These are phyloP conservation scores for Spiromastix sp. DNA, from an alignment of 2,329 filamentous ascomycete genomes.

Conservation along the genomic window DNA sequence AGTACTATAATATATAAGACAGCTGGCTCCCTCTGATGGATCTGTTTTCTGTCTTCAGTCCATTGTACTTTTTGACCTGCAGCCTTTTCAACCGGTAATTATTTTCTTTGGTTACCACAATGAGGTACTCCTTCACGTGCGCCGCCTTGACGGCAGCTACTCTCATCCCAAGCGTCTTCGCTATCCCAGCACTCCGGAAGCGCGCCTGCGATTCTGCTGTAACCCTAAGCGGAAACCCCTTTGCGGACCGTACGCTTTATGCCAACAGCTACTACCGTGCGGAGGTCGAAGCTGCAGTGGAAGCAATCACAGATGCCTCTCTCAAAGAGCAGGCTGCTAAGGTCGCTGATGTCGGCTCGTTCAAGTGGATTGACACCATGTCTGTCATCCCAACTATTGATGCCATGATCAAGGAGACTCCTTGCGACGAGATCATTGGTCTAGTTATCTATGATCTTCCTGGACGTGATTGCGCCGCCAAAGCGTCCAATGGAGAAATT, in stretches of 20 bases:
- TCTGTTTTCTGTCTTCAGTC: no score
- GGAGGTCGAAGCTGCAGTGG: slow-evolving; percentile 19
- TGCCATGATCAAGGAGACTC: slow-evolving; percentile 16
- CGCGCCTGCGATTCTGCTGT: slow-evolving; percentile 26
- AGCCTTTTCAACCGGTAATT: not conserved
- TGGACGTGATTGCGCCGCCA: slow-evolving; percentile 53
- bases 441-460: slow-evolving; percentile 55
- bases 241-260: slow-evolving; percentile 40
- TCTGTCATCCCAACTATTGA: slow-evolving; percentile 32
- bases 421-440: slow-evolving; percentile 2
- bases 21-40: no score
- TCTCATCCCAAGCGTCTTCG: not conserved
- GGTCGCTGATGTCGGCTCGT: slow-evolving; percentile 43
- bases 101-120: not conserved
- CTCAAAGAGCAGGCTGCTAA: slow-evolving; percentile 48
- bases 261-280: slow-evolving; percentile 40
- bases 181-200: not conserved
- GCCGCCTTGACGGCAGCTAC: not conserved
- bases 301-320: slow-evolving; percentile 44
- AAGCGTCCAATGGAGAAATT: slow-evolving; percentile 54
- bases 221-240: slow-evolving; percentile 30
- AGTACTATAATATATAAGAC: no score
- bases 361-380: slow-evolving; percentile 43
- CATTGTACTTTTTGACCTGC: no score
- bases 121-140: slow-evolving; percentile 2